Evolutionary conservation across 1,284 basidiomycete genomes (phyloP).

Genomic region (Irpex sp.): DNA sequence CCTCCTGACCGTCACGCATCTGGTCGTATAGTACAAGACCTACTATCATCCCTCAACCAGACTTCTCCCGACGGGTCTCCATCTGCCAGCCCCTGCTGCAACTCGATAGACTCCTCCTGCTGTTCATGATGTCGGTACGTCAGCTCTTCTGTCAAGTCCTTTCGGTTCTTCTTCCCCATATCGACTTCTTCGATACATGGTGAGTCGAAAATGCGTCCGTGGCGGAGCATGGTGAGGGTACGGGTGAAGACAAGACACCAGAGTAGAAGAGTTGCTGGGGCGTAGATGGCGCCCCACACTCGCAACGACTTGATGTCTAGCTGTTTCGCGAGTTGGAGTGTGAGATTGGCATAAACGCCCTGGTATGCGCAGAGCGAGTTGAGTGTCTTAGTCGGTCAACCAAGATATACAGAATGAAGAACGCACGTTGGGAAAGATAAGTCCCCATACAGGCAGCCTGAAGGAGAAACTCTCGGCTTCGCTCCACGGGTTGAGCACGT

Average conservation of each 20-base stretch:
- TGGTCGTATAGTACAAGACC: background rate
- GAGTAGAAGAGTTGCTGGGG: slow-evolving; percentile 26
- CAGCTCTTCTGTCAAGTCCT: background rate
- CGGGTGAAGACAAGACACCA: slow-evolving; percentile 41
- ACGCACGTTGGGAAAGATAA: slow-evolving; percentile 44
- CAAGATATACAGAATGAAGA: background rate
- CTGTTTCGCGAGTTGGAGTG: slow-evolving; percentile 38
- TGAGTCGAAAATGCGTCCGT: slow-evolving; percentile 41
- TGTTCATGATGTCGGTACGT: background rate
- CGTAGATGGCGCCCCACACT: slow-evolving; percentile 23
- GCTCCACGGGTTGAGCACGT: slow-evolving; percentile 22
- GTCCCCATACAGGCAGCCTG: slow-evolving; percentile 43
- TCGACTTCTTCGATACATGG: slow-evolving; percentile 30
- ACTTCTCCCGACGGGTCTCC: background rate
- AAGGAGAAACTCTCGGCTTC: slow-evolving; percentile 30
- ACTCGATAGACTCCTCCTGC: background rate
- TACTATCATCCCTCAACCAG: background rate
- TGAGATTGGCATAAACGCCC: slow-evolving; percentile 43
- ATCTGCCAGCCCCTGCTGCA: background rate
- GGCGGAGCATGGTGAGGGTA: slow-evolving; percentile 31
- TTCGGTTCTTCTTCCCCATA: background rate
- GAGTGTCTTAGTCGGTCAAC: background rate
- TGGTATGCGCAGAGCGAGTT: slow-evolving; percentile 4
- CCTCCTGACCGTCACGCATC: background rate
- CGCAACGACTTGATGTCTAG: slow-evolving; percentile 35